Base-by-base conservation (phyloP, 352 stramenopile species). In the Globisporangium emineosum region DNA sequence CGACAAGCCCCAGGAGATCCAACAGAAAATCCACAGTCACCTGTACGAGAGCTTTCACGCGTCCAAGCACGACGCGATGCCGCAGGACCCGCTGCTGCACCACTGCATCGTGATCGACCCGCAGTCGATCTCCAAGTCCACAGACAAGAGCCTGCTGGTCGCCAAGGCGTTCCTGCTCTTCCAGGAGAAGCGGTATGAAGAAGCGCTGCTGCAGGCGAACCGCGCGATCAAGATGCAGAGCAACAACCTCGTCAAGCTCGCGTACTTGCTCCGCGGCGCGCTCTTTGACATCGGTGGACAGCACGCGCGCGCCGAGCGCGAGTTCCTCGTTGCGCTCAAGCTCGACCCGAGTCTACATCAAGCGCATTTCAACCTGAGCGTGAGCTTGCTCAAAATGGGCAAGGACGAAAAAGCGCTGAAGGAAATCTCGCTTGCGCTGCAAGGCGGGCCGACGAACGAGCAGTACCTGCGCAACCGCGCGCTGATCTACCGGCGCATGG, bases 61-160 rank as follows among this genome's bases (percentile, higher is more conserved):
- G 8, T 67, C 68, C 30, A 75, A 71, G 61, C 60, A 81, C 19
- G 73, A 76, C 25, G 74, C 76, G 12, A 50, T 86, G 0, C 81
- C 81, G 13, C 78, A 89, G 55, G 83, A 92, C 32, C 83, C 81
- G 8, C 50, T 92, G 19, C 47, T 92, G 17, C 75, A 88, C 40
- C 81, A 87, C 21, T 92, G 81, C 49, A 58, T 92, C 4, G 81
- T 74, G 2, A 79, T 92, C 32, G 76, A 90, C 45, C 83, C 78
- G 23, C 72, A 74, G 13, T 57, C 47, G 9, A 55, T 77, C 7
- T 78, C 62, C 2, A 56, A 59, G n/a, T 68, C 78, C 15, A 74
- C 73, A 53, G 73, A 69, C 21, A 71, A 64, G 51, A 68, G 82
- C 49, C 62, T 86, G 30, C 57, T 83, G 29, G 71, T 89, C 0